Conservation (phyloP, 108 stramenopile genomes). For the Skeletonema marinoi region DNA sequence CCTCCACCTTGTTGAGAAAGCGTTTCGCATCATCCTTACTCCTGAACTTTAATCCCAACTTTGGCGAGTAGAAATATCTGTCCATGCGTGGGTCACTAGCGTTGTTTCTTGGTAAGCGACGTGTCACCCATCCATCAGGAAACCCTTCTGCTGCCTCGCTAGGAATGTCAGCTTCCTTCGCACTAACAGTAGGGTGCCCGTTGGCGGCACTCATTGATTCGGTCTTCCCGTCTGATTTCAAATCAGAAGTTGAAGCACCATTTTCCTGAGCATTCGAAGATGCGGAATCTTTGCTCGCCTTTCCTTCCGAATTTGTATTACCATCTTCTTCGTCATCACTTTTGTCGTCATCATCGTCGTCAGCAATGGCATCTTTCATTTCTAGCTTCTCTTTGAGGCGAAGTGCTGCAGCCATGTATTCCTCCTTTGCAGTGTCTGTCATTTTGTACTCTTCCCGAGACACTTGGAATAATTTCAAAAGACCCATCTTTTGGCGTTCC, state of each 20-base stretch:
- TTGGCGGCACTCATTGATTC: constrained; percentile 13
- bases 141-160: constrained; percentile 26
- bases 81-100: constrained; percentile 17
- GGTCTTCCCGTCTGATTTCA: not conserved
- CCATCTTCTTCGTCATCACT: constrained; percentile 80
- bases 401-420: constrained; percentile 83
- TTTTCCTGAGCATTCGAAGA: constrained; percentile 6
- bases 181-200: constrained; percentile 16
- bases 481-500: constrained; percentile 58
- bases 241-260: constrained; percentile 1
- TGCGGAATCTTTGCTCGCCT: not conserved
- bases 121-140: constrained; percentile 26
- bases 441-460: constrained; percentile 58
- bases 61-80: constrained; percentile 25
- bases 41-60: constrained; percentile 21
- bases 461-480: constrained; percentile 49
- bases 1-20: constrained; percentile 7
- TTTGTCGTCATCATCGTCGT: constrained; percentile 76
- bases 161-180: constrained; percentile 7
- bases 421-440: constrained; percentile 58
- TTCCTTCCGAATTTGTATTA: constrained; percentile 8
- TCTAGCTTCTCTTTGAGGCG: constrained; percentile 79
- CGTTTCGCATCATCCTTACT: constrained; percentile 19
- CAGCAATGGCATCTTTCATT: constrained; percentile 58
- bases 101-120: constrained; percentile 19